Conservation (phyloP, 345 rosid species). For the Schrenkiella parvula region DNA sequence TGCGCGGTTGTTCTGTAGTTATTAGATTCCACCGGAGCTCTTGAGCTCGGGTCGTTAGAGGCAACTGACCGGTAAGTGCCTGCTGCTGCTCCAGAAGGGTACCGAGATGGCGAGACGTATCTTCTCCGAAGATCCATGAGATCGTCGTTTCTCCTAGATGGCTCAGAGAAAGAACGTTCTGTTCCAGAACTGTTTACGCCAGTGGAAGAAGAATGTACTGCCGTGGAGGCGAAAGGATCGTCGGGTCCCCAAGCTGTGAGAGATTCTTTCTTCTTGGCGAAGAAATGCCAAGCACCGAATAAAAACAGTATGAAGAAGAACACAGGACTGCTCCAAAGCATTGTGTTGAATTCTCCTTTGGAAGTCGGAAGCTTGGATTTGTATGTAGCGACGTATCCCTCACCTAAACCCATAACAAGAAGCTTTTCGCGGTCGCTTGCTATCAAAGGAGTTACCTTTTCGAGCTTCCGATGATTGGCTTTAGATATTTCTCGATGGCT, state of each 20-base stretch:
- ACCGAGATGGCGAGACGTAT: constrained; percentile 61
- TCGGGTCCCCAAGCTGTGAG: constrained; percentile 95
- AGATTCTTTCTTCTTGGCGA: constrained; percentile 94
- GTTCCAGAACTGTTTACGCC: constrained; percentile 43
- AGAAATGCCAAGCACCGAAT: constrained; percentile 89
- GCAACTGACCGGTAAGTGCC: constrained; percentile 53
- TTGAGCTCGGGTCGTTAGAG: constrained; percentile 46
- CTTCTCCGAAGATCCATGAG: constrained; percentile 66
- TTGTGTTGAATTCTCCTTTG: constrained; percentile 62
- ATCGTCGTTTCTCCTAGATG: constrained; percentile 59
- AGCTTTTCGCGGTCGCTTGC: constrained; percentile 83
- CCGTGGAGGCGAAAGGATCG: constrained; percentile 63
- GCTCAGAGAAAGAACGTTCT: constrained; percentile 54
- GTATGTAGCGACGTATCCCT: constrained; percentile 76
- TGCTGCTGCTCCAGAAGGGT: constrained; percentile 55
- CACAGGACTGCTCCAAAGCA: constrained; percentile 87
- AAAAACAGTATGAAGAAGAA: constrained; percentile 74
- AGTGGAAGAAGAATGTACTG: constrained; percentile 39
- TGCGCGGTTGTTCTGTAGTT: constrained; percentile 48
- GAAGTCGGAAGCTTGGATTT: constrained; percentile 62
- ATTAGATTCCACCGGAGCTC: constrained; percentile 53
- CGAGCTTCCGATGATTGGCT: constrained; percentile 19
- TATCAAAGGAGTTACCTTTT: constrained; percentile 47
- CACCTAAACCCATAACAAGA: constrained; percentile 71
- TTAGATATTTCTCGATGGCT: constrained; percentile 37